Evolutionary conservation across 2,329 filamentous ascomycete genomes (phyloP).

Genomic region (Trichoderma hamatum): DNA sequence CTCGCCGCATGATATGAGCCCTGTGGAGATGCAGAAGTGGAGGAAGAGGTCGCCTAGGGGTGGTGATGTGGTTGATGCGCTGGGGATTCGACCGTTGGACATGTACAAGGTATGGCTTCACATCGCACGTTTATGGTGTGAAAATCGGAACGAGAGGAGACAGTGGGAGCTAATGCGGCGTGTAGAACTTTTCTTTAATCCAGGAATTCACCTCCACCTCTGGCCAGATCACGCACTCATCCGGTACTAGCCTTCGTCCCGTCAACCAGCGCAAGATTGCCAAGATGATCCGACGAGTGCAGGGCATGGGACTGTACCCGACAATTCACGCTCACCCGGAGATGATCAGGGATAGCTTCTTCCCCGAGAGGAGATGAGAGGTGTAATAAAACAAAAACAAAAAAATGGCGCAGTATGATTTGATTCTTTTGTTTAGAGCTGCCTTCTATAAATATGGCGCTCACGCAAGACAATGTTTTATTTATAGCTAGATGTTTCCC

Average conservation of each 20-base stretch:
- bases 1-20: slow-evolving; percentile 82
- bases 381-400: background rate
- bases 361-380: slow-evolving; percentile 29
- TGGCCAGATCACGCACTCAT: slow-evolving; percentile 81
- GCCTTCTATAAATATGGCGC: background rate
- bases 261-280: slow-evolving; percentile 92
- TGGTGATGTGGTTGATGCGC: slow-evolving; percentile 74
- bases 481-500: background rate
- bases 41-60: slow-evolving; percentile 59
- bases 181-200: slow-evolving; percentile 88
- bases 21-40: slow-evolving; percentile 81
- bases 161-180: background rate
- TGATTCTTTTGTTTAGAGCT: background rate
- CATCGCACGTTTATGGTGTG: background rate
- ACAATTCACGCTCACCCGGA: slow-evolving; percentile 89
- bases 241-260: slow-evolving; percentile 75
- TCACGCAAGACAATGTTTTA: slow-evolving; percentile 7
- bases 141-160: background rate
- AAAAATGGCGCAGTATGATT: background rate
- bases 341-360: slow-evolving; percentile 58
- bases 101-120: slow-evolving; percentile 74
- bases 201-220: slow-evolving; percentile 84
- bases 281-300: slow-evolving; percentile 85
- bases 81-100: slow-evolving; percentile 78
- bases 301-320: slow-evolving; percentile 90